Evolutionary conservation across 2,329 filamentous ascomycete species (phyloP), one percentile per base, ranked within the genome.

Genomic region (Aspergillus piperis): DNA sequence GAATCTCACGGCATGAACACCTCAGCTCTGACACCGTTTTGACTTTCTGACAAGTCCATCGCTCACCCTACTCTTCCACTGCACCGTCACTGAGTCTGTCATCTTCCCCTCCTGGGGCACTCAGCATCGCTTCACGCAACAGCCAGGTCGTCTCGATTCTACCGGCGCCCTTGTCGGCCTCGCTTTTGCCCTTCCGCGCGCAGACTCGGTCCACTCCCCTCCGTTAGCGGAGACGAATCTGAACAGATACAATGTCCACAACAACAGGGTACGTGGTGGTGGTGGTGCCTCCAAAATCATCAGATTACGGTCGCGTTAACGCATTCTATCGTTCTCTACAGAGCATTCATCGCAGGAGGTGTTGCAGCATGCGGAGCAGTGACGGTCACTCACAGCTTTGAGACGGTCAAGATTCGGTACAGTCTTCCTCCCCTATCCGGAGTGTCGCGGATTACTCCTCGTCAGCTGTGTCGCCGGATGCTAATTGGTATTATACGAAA

Each of bases 361-460:
- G 90, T 99, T 73, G 95, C 95, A 74, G 95, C 95, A 66, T 98
- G 94, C 80, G 95, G 95, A 73, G 95, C 95, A 66, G 95, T 99
- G 60, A 98, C 94, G 42, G 93, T 96, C 66, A 98, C 95, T 54
- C 95, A 99, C 79, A 93, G 93, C 59, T 98, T 98, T 81, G 95
- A 99, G 80, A 98, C 94, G 11, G 92, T 99, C 76, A 99, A 99
- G 86, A 98, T 98, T 75, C 90, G 93, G 90, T 93, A 82, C 74
- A 83, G 32, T 8, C 51, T 30, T 13, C 48, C 44, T 39, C 13
- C 25, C 32, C 6, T 49, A 19, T 11, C n/a, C 13, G 25, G 25
- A 25, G 11, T 21, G 27, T 39, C 10, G 17, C 17, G n/a, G 7
- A 27, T 17, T 44, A 25, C 39, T 39, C 21, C 15, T 32, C 13